Base-by-base conservation (phyloP, 2,329 filamentous ascomycete genomes). In the Diplodia sapinea region DNA sequence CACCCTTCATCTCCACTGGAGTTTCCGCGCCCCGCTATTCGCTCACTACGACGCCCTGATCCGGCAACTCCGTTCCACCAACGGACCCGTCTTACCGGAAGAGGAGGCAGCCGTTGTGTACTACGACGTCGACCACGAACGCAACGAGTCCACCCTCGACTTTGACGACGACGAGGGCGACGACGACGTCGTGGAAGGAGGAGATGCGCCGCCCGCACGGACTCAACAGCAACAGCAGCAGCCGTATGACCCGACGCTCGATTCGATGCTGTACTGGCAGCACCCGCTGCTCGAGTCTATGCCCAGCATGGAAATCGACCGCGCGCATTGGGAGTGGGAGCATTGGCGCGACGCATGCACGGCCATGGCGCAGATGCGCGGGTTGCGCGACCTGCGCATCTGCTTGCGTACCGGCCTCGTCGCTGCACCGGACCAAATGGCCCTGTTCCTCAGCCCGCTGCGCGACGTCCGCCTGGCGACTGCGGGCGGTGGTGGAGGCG, bases 1-100 rank as follows among this genome's bases (percentile, higher is more conserved):
- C 36, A 55, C 66, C 3, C 47, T 68, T 23, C 66, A 65, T 17
- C 49, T 68, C 26, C 57, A 65, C 59, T 68, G 66, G 66, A 56
- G 23, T 62, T 68, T 68, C 59, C 29, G 50, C 40, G 52, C 59
- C 29, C 59, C 59, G 51, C 51, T 65, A 23, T 55, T 65, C 49
- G 62, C 62, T 20, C 31, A 65, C 51, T 55, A 65, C 62, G 29
- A 40, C 50, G 62, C 62, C 7, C 43, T 63, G 5, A 51, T 51
- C 15, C 43, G 36, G 29, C 59, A 63, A 31, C 29, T 51, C 15
- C 57, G 43, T 31, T 23, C 40, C 29, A 12, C 15, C 40, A 9
- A 7, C 38, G 23, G 9, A 9, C 33, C 13, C 23, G 56, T 6
- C 23, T 12, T 47, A n/a, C 43, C 43, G 17, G 43, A 47, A 20